Base-by-base conservation (phyloP, 2,329 filamentous ascomycete genomes). In the Diaporthe vaccinii region DNA sequence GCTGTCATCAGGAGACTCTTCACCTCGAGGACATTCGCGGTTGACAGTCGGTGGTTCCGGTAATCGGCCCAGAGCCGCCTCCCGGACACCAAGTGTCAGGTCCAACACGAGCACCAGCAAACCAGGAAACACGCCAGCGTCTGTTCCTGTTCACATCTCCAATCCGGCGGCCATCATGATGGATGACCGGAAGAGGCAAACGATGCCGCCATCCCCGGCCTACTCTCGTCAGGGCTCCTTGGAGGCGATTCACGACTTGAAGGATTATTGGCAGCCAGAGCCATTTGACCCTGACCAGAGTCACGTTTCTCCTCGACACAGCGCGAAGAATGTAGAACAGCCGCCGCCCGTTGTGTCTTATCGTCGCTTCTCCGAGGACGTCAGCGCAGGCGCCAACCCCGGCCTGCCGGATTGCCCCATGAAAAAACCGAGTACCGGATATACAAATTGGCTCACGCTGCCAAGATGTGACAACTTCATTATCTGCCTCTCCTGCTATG, bases 401-500 rank as follows among this genome's bases (percentile, higher is more conserved):
- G 84, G 86, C 31, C 87, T 96, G 20, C 91, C 93, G 4, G 88
- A 91, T 3, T 98, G 96, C 79, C 93, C 92, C 9, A 89, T 94
- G 76, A 90, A 89, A 53, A 85, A 88, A 6, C 90, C 91, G 15
- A 89, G 91, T 17, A 85, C 89, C 14, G 92, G 92, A 2, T 89
- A 92, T 76, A 87, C 93, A 77, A 95, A 97, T 80, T 98, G 96
- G 94, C 91, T 95, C 76, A 96, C 93, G 0, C 87, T 98, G 6
- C 91, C 91, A 5, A 90, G 91, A 20, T 90, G 92, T 76, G 89
- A 92, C 17, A 90, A 90, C 76, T 93, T 98, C 79, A 91, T 94
- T 77, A 93, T 98, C 61, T 98, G 96, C 79, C 94, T 95, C 0
- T 91, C 90, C 17, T 98, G 96, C 84, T 95, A 94, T 82, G 87